Conservation (phyloP, 805 yeast genomes). For the Isabelozyma pseudorhagii region DNA sequence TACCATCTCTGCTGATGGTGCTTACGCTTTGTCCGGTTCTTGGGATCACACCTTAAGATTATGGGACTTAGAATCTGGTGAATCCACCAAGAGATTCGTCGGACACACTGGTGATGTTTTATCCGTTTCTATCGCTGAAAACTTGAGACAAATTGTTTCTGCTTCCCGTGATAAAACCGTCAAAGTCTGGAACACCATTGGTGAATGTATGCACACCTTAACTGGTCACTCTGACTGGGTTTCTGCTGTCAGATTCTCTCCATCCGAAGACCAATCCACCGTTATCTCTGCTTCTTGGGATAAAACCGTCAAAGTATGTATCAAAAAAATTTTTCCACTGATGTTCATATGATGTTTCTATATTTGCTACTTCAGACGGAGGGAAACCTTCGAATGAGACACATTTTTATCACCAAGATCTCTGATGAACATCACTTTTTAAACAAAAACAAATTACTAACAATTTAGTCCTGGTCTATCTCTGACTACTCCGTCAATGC, state of each 20-base stretch:
- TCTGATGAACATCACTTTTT: slow-evolving; percentile 55
- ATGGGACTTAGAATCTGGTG: slow-evolving; percentile 96
- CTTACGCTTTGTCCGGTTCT: slow-evolving; percentile 96
- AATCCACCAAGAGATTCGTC: slow-evolving; percentile 88
- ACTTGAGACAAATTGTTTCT: slow-evolving; percentile 97
- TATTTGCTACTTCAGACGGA: slow-evolving; percentile 99
- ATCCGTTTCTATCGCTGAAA: slow-evolving; percentile 93
- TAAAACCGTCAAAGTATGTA: slow-evolving; percentile 97
- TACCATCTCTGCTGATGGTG: slow-evolving; percentile 96
- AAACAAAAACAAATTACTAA: slow-evolving; percentile 36
- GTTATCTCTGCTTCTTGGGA: slow-evolving; percentile 99
- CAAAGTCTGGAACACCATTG: slow-evolving; percentile 98
- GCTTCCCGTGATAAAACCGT: slow-evolving; percentile 99
- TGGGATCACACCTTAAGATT: slow-evolving; percentile 99
- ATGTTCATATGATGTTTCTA: slow-evolving; percentile 65
- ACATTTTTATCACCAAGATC: slow-evolving; percentile 95
- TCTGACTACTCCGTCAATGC: slow-evolving; percentile 80
- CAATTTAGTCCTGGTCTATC: slow-evolving; percentile 89
- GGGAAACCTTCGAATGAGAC: slow-evolving; percentile 84
- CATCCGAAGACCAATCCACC: slow-evolving; percentile 67
- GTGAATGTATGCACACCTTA: slow-evolving; percentile 93
- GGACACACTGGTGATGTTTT: slow-evolving; percentile 98
- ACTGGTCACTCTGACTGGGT: slow-evolving; percentile 99
- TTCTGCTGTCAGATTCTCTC: slow-evolving; percentile 95
- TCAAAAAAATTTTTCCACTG: slow-evolving; percentile 1